These are phyloP conservation scores for Edaphochlamys debaryana DNA, from an alignment of 139 green algal species.

Conservation along the genomic window DNA sequence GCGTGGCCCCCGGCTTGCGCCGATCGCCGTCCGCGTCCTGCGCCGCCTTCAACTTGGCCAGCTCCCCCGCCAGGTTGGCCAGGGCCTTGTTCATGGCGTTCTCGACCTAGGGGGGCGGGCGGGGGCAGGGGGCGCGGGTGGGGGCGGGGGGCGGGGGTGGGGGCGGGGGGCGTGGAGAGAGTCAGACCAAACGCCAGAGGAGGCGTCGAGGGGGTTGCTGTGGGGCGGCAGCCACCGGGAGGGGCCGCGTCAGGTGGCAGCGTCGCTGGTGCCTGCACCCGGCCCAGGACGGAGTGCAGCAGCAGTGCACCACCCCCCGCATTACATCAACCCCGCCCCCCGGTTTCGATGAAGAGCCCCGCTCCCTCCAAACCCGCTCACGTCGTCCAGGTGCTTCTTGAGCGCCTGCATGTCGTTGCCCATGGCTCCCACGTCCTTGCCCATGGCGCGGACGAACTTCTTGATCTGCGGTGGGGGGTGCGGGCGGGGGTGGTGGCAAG, in stretches of 20 bases:
- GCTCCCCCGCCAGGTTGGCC: conserved; percentile 32
- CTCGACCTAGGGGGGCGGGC: conserved; percentile 30
- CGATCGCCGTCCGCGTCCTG: neutral
- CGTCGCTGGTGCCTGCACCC: no score
- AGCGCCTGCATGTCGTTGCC: conserved; percentile 44
- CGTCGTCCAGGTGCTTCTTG: conserved; percentile 42
- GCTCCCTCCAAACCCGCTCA: no score
- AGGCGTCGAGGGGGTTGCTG: neutral
- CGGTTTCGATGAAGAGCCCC: no score
- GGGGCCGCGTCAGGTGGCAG: no score
- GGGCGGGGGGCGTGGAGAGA: no score
- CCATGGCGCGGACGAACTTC: conserved; percentile 44
- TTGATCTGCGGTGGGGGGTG: conserved; percentile 28
- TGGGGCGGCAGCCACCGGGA: no score
- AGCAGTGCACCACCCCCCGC: no score
- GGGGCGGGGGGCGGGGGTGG: no score
- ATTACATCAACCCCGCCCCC: no score
- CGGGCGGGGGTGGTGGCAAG: neutral
- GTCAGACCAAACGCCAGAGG: neutral
- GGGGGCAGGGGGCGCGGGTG: no score
- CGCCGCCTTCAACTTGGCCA: conserved; percentile 21
- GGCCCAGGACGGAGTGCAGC: no score
- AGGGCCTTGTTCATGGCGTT: conserved; percentile 29
- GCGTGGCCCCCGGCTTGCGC: neutral
- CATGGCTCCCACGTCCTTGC: conserved; percentile 44